Percentiles rank a stretch among this genome's conserved stretches.
These are phyloP conservation scores for Microdochium nivale DNA, from an alignment of 2,329 filamentous ascomycete species.

Conservation along the genomic window DNA sequence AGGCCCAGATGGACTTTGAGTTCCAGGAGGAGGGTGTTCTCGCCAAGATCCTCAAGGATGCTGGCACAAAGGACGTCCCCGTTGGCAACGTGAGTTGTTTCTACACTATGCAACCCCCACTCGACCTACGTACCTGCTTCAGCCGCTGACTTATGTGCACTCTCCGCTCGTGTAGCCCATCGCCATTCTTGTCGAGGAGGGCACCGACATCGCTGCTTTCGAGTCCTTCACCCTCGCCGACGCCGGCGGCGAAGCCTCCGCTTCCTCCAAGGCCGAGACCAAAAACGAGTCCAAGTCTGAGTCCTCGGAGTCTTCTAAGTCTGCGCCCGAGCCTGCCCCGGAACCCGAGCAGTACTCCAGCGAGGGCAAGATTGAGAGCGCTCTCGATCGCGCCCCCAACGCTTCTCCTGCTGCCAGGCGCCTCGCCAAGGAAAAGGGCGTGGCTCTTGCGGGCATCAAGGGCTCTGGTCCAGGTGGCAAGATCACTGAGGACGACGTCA, in stretches of 20 bases:
- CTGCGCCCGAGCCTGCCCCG: conserved; percentile 41
- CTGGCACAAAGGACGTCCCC: conserved; percentile 85
- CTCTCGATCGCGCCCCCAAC: conserved; percentile 73
- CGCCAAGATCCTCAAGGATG: conserved; percentile 87
- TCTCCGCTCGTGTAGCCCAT: conserved; percentile 60
- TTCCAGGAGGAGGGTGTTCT: conserved; percentile 97
- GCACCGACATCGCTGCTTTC: conserved; percentile 78
- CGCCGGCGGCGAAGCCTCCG: conserved; percentile 70
- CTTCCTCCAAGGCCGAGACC: conserved; percentile 58
- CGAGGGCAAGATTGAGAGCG: conserved; percentile 70
- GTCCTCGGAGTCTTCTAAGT: conserved; percentile 49
- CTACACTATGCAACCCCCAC: conserved; percentile 1
- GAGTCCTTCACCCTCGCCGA: conserved; percentile 82
- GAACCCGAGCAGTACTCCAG: conserved; percentile 62
- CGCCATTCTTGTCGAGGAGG: conserved; percentile 89
- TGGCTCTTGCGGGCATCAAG: conserved; percentile 71
- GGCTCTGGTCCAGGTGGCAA: conserved; percentile 78
- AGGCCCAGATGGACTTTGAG: conserved; percentile 99
- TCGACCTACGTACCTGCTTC: conserved; percentile 1
- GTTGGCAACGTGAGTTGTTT: conserved; percentile 77
- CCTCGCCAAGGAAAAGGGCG: conserved; percentile 76
- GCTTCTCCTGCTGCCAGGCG: conserved; percentile 67
- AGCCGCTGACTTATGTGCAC: conserved; percentile 4
- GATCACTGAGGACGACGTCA: conserved; percentile 87
- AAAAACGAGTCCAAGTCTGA: conserved; percentile 52